A percentile compares a stretch with the other conserved stretches of the same genome.
These are phyloP conservation scores for Aaosphaeria arxii DNA, from an alignment of 2,329 filamentous ascomycete genomes.

Conservation along the genomic window DNA sequence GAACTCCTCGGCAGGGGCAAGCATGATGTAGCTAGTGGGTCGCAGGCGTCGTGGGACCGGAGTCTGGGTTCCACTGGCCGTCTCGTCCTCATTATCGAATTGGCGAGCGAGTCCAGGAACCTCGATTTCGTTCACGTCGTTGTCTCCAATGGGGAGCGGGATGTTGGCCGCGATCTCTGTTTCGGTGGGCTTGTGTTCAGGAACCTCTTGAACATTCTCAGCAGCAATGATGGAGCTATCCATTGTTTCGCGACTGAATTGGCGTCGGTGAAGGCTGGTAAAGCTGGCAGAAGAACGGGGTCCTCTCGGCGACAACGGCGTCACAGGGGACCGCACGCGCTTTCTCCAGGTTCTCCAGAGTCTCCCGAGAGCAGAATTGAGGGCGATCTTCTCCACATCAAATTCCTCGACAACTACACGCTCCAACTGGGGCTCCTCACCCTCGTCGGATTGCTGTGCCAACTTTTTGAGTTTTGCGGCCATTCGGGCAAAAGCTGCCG, in stretches of 20 bases:
- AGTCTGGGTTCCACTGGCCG: constrained; percentile 18
- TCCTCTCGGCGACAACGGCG: constrained; percentile 18
- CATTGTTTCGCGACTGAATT: constrained; percentile 25
- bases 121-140: constrained; percentile 78
- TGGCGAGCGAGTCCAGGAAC: constrained; percentile 68
- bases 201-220: constrained; percentile 18
- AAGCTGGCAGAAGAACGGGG: constrained; percentile 26
- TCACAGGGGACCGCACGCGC: constrained; percentile 55
- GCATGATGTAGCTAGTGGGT: constrained; percentile 28
- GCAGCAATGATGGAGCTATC: constrained; percentile 16
- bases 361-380: constrained; percentile 83
- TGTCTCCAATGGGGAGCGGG: constrained; percentile 64
- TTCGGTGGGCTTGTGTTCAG: constrained; percentile 45
- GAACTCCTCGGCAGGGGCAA: constrained; percentile 17
- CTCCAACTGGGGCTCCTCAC: constrained; percentile 59
- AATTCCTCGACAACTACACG: constrained; percentile 80
- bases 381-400: constrained; percentile 88
- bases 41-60: constrained; percentile 21
- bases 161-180: constrained; percentile 56
- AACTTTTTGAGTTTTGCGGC: constrained; percentile 40
- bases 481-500: constrained; percentile 71
- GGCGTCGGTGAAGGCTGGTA: constrained; percentile 26
- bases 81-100: constrained; percentile 51
- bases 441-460: constrained; percentile 27
- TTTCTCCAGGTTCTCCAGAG: constrained; percentile 97